Evolutionary conservation across 495 filamentous ascomycete genomes (phyloP), one percentile per base, ranked within the genome.

Genomic region (Durotheca rogersii): DNA sequence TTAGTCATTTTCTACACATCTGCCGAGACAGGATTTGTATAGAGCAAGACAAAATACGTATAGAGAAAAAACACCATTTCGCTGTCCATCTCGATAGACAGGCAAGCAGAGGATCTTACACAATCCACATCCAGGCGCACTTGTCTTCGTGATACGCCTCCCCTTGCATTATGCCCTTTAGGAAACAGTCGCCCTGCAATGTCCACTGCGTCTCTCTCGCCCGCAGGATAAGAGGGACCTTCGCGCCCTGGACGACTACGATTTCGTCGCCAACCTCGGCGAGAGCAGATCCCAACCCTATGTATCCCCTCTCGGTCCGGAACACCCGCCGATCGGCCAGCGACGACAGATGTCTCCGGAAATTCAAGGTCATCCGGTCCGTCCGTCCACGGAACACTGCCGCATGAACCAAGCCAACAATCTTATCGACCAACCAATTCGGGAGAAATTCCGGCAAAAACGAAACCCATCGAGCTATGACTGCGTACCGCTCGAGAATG

Each of bases 311-410:
- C 1, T 41, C 44, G 6, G 54, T 58, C 20, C 54, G 36, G 20
- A 58, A 58, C 4, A 47, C 48, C 23, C 54, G 48, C 14, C 54
- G 54, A 21, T 58, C 54, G n/a, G 54, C 54, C 6, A 58, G n/a
- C 2, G 54, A 52, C 6, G 54, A 58, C 12, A 58, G 27, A 27
- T 47, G 42, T n/a, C 47, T 53, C 20, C 54, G 33, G 4, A 52
- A 58, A 19, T 47, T 44, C 12, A 58, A 17, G 1, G 54, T 53
- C 54, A 58, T 58, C 17, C 53, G 42, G 14, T 58, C 54, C 12
- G 33, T 38, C 9, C 48, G 54, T n/a, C 35, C 30, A 11, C 12
- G 41, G 34, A 58, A 58, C 15, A 58, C 25, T 6, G 41, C 21
- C 9, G 48, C 38, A 12, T 58, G 54, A 15, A 27, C 43, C 5